Evolutionary conservation across 139 green algal genomes (phyloP).

Genomic region (Ettlia oleoabundans): DNA sequence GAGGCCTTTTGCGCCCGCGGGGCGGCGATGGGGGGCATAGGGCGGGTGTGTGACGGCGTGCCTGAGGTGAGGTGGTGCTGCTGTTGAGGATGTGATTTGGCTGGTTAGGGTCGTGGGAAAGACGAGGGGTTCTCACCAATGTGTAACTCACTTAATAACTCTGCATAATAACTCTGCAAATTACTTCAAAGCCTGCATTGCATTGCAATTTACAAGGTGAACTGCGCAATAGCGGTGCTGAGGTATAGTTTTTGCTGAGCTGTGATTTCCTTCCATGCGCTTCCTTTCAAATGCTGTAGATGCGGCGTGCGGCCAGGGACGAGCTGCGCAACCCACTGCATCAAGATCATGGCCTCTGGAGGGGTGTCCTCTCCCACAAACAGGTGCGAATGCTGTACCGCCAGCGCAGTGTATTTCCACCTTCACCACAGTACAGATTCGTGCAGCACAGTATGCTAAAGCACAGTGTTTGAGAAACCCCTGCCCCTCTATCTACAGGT

Average conservation of each 20-base stretch:
- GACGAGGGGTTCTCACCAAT: too few relatives aligned
- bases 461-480: too few relatives aligned
- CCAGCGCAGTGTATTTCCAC: neutral
- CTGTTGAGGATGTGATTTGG: too few relatives aligned
- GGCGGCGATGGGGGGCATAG: conserved; percentile 60
- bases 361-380: conserved; percentile 72
- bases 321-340: conserved; percentile 73
- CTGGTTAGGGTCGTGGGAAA: too few relatives aligned
- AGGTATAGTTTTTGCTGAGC: neutral
- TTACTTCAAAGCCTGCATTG: neutral
- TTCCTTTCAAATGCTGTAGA: conserved; percentile 8
- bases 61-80: conserved; percentile 30
- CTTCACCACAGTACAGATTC: neutral
- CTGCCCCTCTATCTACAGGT: too few relatives aligned
- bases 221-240: neutral
- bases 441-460: neutral
- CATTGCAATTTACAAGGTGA: neutral
- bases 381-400: too few relatives aligned
- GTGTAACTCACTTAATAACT: neutral
- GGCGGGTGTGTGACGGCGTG: conserved; percentile 77
- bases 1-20: conserved; percentile 61
- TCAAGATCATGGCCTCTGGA: conserved; percentile 79
- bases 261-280: neutral
- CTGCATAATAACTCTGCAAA: neutral
- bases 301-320: conserved; percentile 57